Conservation (phyloP, 257 asterid species). For the Thymus mandschuricus region DNA sequence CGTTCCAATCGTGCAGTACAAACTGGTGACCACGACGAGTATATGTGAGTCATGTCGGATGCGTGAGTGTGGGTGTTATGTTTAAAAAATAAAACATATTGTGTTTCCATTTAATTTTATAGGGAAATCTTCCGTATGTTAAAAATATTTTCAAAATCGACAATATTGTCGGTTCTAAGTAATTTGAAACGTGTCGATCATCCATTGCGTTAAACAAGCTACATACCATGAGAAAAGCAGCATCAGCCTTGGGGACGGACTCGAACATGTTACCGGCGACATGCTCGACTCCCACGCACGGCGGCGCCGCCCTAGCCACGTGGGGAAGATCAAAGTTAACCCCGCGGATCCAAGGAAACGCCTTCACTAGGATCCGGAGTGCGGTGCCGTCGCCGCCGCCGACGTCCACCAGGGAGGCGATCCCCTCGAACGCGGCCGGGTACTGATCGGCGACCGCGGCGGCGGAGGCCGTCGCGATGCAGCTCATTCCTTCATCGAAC, state of each 20-base stretch:
- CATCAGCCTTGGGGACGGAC: conserved; percentile 67
- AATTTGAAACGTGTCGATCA: background rate
- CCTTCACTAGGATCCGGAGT: conserved; percentile 41
- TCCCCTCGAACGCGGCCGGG: conserved; percentile 51
- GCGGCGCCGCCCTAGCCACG: conserved; percentile 40
- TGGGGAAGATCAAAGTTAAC: conserved; percentile 67
- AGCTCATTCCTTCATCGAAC: conserved; percentile 61
- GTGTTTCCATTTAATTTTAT: no score
- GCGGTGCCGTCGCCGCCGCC: conserved; percentile 81
- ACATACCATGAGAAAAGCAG: conserved; percentile 55
- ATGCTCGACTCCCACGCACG: conserved; percentile 30
- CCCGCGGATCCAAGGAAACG: conserved; percentile 60
- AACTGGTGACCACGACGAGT: conserved; percentile 34
- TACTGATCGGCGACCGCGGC: conserved; percentile 33
- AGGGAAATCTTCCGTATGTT: no score
- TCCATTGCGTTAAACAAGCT: no score
- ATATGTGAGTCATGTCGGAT: no score
- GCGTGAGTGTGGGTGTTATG: no score
- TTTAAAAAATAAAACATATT: no score
- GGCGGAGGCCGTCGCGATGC: conserved; percentile 45
- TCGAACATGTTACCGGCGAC: conserved; percentile 70
- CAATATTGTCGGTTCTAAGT: no score
- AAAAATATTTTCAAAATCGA: no score
- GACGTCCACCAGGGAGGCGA: conserved; percentile 57
- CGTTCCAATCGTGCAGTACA: conserved; percentile 85